These are phyloP conservation scores for Chlorella sp. DNA, from an alignment of 139 green algal genomes.

Conservation along the genomic window DNA sequence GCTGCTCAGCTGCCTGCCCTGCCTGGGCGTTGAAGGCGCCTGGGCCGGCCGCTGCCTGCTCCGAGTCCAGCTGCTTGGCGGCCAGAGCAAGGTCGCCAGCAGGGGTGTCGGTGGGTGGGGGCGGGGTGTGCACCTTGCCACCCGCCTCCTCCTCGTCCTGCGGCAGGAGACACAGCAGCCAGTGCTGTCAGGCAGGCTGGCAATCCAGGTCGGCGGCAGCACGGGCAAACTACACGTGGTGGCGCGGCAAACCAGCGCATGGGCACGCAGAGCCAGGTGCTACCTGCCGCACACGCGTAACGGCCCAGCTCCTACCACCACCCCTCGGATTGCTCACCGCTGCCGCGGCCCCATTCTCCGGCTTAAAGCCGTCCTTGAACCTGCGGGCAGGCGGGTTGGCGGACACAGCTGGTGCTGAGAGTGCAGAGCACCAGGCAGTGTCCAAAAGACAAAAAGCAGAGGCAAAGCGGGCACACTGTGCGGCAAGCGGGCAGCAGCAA, in stretches of 20 bases:
- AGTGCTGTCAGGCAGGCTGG: neutral
- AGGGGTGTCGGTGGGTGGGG: conserved; percentile 30
- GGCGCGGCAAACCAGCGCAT: too few relatives aligned
- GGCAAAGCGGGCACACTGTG: too few relatives aligned
- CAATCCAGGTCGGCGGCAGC: too few relatives aligned
- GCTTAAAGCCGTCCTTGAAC: conserved; percentile 18
- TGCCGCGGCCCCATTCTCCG: neutral
- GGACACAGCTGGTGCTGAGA: neutral
- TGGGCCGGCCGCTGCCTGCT: neutral
- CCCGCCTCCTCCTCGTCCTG: neutral
- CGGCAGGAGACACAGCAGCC: neutral
- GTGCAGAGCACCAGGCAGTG: too few relatives aligned
- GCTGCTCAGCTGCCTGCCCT: neutral
- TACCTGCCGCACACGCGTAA: too few relatives aligned
- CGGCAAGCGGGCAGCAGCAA: too few relatives aligned
- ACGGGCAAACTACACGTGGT: too few relatives aligned
- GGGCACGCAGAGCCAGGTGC: too few relatives aligned
- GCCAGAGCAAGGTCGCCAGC: conserved; percentile 25
- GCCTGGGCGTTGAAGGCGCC: neutral
- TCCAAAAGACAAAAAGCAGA: too few relatives aligned
- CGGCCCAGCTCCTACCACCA: too few relatives aligned
- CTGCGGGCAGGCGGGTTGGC: neutral
- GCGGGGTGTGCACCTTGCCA: neutral
- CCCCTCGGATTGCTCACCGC: neutral
- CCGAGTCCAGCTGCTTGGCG: conserved; percentile 12